phyloP scores from a whole-genome alignment of 306 rosid genomes.

The Cucumis sativus region Cucumber_9930_V3 NC_026661.2:1281001-1281500 shows the following conservation, averaged over 20 bases:
- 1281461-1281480: too few species aligned
- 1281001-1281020: slow-evolving; percentile 3
- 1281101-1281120: neutral
- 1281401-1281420: too few species aligned
- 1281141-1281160: neutral
- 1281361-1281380: too few species aligned
- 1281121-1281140: neutral
- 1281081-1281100: neutral
- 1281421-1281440: too few species aligned
- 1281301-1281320: too few species aligned
- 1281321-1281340: too few species aligned
- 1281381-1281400: too few species aligned
- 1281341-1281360: too few species aligned
- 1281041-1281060: neutral
- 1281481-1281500: too few species aligned
- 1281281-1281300: neutral
- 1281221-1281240: neutral
- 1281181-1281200: neutral
- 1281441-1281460: too few species aligned
- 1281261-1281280: neutral
- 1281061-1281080: too few species aligned
- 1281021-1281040: neutral
- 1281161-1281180: neutral
- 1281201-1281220: neutral
- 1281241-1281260: neutral